Conservation (phyloP, 2,329 filamentous ascomycete species). For the Thermomyces lanuginosus region DNA sequence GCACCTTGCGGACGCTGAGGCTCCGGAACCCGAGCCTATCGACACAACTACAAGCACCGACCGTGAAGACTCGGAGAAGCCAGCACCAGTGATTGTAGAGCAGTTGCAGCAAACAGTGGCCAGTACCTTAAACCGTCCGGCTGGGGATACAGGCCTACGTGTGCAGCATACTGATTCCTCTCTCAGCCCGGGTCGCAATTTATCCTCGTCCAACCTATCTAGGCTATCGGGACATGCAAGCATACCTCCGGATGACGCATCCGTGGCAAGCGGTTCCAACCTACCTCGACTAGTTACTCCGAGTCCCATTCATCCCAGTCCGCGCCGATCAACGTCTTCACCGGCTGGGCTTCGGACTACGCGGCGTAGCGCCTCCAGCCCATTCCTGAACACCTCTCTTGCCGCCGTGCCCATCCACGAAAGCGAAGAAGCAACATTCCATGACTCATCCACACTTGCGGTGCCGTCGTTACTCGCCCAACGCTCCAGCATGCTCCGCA, state of each 20-base stretch:
- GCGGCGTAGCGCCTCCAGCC: constrained; percentile 11
- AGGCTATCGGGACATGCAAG: not conserved
- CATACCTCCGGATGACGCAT: no score
- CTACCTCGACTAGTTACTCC: not conserved
- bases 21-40: constrained; percentile 43
- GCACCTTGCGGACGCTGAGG: constrained; percentile 62
- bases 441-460: constrained; percentile 12
- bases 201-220: constrained; percentile 1
- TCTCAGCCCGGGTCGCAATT: no score
- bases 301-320: constrained; percentile 1
- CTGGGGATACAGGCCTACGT: no score
- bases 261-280: no score
- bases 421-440: constrained; percentile 7
- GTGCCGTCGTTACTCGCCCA: constrained; percentile 37
- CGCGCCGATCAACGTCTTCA: not conserved
- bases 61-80: constrained; percentile 32
- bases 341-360: constrained; percentile 5
- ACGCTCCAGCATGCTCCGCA: constrained; percentile 36
- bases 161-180: constrained; percentile 8
- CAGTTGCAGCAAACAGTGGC: constrained; percentile 46
- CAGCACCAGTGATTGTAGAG: constrained; percentile 46
- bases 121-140: constrained; percentile 3
- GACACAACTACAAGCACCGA: constrained; percentile 20
- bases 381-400: constrained; percentile 10
- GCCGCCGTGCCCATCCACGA: constrained; percentile 6